Evolutionary conservation across 2,329 filamentous ascomycete species (phyloP).

Genomic region (Penicillium sp.): DNA sequence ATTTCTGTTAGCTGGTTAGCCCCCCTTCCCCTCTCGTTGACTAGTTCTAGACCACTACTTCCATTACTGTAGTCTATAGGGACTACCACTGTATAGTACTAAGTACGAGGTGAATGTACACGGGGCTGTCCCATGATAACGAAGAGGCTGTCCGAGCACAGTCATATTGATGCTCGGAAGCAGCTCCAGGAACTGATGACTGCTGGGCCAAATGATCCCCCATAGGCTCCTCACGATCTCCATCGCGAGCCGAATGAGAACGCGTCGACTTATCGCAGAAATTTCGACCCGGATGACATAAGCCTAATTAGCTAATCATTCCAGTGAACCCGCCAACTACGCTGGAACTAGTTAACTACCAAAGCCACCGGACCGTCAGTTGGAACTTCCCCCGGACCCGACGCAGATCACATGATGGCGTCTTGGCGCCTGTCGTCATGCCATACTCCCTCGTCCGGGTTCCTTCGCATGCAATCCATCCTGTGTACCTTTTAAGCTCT

Average conservation of each 20-base stretch:
- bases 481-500: constrained; percentile 2
- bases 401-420: constrained; percentile 19
- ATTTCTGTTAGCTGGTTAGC: not conserved
- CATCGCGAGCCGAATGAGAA: constrained; percentile 27
- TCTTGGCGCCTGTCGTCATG: constrained; percentile 28
- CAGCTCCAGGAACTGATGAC: not conserved
- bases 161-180: not conserved
- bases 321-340: not conserved
- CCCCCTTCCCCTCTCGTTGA: not conserved
- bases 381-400: not conserved
- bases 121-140: not conserved
- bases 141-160: not conserved
- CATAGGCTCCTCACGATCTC: constrained; percentile 22
- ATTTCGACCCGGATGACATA: constrained; percentile 23
- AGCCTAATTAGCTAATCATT: not conserved
- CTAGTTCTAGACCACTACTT: not conserved
- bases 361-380: too few relatives aligned
- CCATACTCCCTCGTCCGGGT: constrained; percentile 3
- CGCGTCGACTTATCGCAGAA: constrained; percentile 32
- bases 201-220: not conserved
- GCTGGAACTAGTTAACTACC: not conserved
- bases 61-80: too few relatives aligned
- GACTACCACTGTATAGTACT: not conserved
- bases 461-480: constrained; percentile 8
- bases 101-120: not conserved